Conservation (phyloP, 495 filamentous ascomycete genomes). For the Neurospora sp. region DNA sequence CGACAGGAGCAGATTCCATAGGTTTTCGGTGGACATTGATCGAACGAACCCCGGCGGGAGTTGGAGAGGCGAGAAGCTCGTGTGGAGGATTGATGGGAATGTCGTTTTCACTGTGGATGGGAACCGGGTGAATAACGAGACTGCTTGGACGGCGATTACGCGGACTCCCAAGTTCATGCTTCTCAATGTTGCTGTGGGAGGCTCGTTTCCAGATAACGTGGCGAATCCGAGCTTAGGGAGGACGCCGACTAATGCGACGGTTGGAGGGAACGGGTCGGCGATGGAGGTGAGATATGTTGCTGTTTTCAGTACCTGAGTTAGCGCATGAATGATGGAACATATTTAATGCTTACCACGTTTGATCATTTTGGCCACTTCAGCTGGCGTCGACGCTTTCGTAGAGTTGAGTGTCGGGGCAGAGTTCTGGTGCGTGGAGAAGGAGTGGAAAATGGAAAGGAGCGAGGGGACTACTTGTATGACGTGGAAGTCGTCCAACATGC, state of each 20-base stretch:
- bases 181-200: constrained; percentile 40
- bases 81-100: constrained; percentile 32
- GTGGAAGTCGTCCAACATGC: neutral
- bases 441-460: neutral
- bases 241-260: constrained; percentile 8
- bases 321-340: neutral
- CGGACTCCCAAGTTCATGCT: constrained; percentile 26
- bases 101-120: constrained; percentile 23
- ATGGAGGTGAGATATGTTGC: constrained; percentile 13
- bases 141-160: constrained; percentile 30
- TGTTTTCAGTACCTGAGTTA: constrained; percentile 7
- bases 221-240: neutral
- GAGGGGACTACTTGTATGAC: neutral
- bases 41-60: constrained; percentile 14
- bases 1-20: constrained; percentile 29
- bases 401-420: neutral
- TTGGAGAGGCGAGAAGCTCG: constrained; percentile 33
- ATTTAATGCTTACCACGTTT: neutral
- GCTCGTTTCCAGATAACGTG: constrained; percentile 17
- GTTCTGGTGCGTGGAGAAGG: neutral
- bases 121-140: constrained; percentile 19
- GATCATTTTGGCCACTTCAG: neutral
- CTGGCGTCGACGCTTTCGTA: neutral
- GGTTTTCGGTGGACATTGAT: constrained; percentile 31
- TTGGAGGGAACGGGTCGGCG: constrained; percentile 1